Evolutionary conservation across 225 moss, liverwort and hornwort genomes (phyloP), one percentile per base, ranked within the genome.

Genomic region (Pseudoscleropodium purum): DNA sequence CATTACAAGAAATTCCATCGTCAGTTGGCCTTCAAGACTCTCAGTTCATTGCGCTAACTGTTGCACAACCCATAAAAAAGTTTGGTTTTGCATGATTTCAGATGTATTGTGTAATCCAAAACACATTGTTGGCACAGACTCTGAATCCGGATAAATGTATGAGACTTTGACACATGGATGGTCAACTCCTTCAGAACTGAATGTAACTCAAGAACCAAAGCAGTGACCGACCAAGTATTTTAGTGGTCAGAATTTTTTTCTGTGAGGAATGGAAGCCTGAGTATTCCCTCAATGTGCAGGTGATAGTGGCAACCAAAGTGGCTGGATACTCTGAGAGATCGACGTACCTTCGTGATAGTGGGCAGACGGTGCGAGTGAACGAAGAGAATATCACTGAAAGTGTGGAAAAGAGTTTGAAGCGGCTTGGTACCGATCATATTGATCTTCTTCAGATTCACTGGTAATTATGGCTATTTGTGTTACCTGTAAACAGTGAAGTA

Each of bases 361-460:
- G 93, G 33, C 88, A 86, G 84, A 90, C 91, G 23, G 52, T 94
- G 72, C 94, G 98, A 56, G 98, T 98, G 91, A 59, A 98, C 84
- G 95, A 92, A 89, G 93, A 96, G 87, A 95, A 98, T 47, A 95
- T 98, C 61, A 96, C 75, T 72, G 97, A 97, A 90, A 95, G 96
- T 93, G 96, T 98, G 41, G 98, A 98, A 82, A 95, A 97, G 90
- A 97, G 97, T 92, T 94, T 98, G 65, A 94, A 95, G 92, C 92
- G 97, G 36, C 95, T 98, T 70, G 95, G 93, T 63, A 91, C 90
- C 15, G 96, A 96, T 93, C 91, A 96, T 89, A 96, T 97, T 81
- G 97, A 97, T 86, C 96, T 97, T 78, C 93, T 97, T 81, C 97
- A 97, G 88, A 96, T 96, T 56, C 97, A 97, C 85, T 97, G 97